Percentiles rank a stretch among this genome's conserved stretches.
Conservation (phyloP, 1,284 basidiomycete genomes). For the Ganoderma sp. region DNA sequence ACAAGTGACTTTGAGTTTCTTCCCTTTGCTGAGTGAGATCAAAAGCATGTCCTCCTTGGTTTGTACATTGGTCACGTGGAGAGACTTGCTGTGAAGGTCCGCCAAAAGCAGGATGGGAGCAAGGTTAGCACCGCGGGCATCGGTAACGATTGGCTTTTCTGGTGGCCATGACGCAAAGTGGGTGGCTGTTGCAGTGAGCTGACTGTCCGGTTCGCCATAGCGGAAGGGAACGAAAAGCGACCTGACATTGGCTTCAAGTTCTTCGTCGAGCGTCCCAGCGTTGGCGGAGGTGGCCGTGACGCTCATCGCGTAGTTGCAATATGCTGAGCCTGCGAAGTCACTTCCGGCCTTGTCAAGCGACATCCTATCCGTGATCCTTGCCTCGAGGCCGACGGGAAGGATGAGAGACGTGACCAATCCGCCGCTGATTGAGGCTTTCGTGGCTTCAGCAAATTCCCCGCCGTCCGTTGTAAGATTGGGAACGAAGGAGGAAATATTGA, state of each 20-base stretch:
- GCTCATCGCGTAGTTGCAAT: constrained; percentile 88
- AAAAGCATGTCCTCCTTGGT: constrained; percentile 88
- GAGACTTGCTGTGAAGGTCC: constrained; percentile 86
- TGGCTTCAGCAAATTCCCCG: constrained; percentile 70
- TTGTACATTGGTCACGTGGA: constrained; percentile 95
- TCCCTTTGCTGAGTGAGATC: constrained; percentile 94
- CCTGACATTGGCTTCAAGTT: constrained; percentile 79
- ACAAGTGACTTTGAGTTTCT: constrained; percentile 93
- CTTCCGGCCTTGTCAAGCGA: constrained; percentile 74
- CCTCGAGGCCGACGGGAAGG: constrained; percentile 71
- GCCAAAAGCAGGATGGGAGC: constrained; percentile 94
- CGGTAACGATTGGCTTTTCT: constrained; percentile 93
- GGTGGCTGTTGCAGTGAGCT: constrained; percentile 72
- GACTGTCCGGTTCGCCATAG: constrained; percentile 54
- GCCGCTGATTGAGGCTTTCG: constrained; percentile 82
- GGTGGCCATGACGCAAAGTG: constrained; percentile 93
- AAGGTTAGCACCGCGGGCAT: constrained; percentile 91
- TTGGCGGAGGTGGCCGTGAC: constrained; percentile 80
- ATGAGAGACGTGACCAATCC: constrained; percentile 89
- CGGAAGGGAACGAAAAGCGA: constrained; percentile 87
- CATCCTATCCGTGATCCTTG: constrained; percentile 68
- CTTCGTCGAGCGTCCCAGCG: constrained; percentile 71
- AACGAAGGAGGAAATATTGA: constrained; percentile 91
- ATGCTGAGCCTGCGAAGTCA: constrained; percentile 68
- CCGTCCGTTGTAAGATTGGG: constrained; percentile 73